Base-by-base conservation (phyloP, 2,329 filamentous ascomycete species). In the Fusarium equiseti region DNA sequence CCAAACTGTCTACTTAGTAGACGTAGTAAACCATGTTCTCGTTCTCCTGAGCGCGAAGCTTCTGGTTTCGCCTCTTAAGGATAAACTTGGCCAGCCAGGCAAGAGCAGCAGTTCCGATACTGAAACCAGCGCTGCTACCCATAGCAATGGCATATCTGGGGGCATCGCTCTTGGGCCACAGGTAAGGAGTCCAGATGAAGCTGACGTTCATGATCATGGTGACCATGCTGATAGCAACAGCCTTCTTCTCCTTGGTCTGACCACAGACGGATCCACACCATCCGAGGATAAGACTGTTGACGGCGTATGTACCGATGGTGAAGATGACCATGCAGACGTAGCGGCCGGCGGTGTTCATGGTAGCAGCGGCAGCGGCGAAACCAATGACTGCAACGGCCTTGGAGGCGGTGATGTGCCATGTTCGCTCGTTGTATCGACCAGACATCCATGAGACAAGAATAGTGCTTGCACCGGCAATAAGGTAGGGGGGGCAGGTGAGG, bases 161-260 rank as follows among this genome's bases (percentile, higher is more conserved):
- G 32, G 62, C 72, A 7, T 76, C 74, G n/a, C 59, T 72, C 13
- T 44, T n/a, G 1, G 68, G 72, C 74, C 74, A 76, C 6, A 76
- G 50, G 43, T 76, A 76, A 5, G 74, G 74, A 16, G 74, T 76
- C 70, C 72, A 76, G 55, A 76, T 75, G n/a, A 73, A 73, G 62
- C 70, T 72, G 10, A 75, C 51, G 61, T 76, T 76, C 68, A 75
- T 75, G 8, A 76, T 65, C 66, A 72, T 76, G 1, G 73, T 76
- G 3, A 73, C 73, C 73, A 76, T 76, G 18, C 81, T 81, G 20
- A 86, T 78, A 1, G 82, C 79, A 3, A 81, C 80, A 0, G 84
- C 83, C 71, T 83, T 85, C 77, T 85, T 85, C 73, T 86, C 84
- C 26, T 83, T 81, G 1, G 82, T 84, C 72, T 85, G 84, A 1